Evolutionary conservation across 2,329 filamentous ascomycete genomes (phyloP), one percentile per base, ranked within the genome.

Genomic region (Ophiostoma australiae): DNA sequence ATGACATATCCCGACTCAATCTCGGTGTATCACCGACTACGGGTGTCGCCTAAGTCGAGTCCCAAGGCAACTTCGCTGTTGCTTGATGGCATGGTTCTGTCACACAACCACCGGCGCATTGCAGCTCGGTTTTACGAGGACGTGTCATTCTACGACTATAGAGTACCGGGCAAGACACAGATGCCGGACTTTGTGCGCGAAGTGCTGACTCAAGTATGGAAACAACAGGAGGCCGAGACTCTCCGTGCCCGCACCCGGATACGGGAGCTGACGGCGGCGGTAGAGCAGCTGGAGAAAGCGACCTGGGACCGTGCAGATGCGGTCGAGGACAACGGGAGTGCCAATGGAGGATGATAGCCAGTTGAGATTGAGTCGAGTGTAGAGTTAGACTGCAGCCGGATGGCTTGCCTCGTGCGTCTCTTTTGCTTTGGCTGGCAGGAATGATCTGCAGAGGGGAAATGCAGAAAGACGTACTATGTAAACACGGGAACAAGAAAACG

Each of bases 1-100:
- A 90, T 97, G 87, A 90, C 85, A 44, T 96, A 87, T 79, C 93
- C 93, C 0, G 93, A 97, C 79, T 86, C 86, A 68, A 87, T 97
- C 73, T 93, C 91, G 0, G 92, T 95, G 27, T 90, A 94, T 76
- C 93, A 97, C 80, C 94, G 90, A 78, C 85, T 97, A 15, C 81
- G 84, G 2, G 78, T 80, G 33, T 79, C 83, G 71, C 90, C 88
- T 2, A 79, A 80, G 0, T 76, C 80, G 23, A 69, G 74, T 3
- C 78, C 80, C 68, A 77, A 78, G 63, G 82, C 81, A 6, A 84
- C 85, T 72, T 84, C 86, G 27, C 86, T 94, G 73, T 78, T 86
- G 70, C 78, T 89, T 71, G 84, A 89, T 74, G 86, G 84, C 68
- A 78, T 88, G n/a, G 83, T 97, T 68, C 78, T 97, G 20, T 96